Evolutionary conservation across 306 rosid species (phyloP).

Genomic region (Canavalia gladiata): DNA sequence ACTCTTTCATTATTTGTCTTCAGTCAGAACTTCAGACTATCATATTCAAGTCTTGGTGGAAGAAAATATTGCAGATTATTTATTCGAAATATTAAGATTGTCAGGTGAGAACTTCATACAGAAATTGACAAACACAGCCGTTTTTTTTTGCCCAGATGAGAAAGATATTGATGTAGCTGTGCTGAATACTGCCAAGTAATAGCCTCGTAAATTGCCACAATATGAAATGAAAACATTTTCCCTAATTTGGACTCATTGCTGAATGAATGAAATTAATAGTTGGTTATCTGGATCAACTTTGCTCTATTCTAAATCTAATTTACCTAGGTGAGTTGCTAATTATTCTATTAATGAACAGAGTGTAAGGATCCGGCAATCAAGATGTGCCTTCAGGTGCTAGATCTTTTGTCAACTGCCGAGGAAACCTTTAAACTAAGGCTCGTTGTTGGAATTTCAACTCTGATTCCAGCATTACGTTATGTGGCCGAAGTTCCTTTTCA

Average conservation of each 20-base stretch:
- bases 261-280: constrained; percentile 27
- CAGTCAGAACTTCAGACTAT: constrained; percentile 63
- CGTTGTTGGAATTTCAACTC: constrained; percentile 83
- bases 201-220: neutral
- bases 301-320: constrained; percentile 27
- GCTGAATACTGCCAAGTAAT: neutral
- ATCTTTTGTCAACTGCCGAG: constrained; percentile 77
- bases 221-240: neutral
- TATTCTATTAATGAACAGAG: constrained; percentile 62
- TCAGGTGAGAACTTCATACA: constrained; percentile 71
- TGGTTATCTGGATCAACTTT: constrained; percentile 35
- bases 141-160: constrained; percentile 16
- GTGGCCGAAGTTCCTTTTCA: constrained; percentile 91
- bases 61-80: constrained; percentile 92
- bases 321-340: constrained; percentile 45
- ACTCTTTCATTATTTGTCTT: constrained; percentile 75
- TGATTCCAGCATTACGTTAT: constrained; percentile 77
- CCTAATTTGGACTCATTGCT: constrained; percentile 31
- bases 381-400: constrained; percentile 82
- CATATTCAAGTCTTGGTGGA: constrained; percentile 79
- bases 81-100: constrained; percentile 88
- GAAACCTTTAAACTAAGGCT: constrained; percentile 82
- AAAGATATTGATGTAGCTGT: constrained; percentile 21
- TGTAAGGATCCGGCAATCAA: constrained; percentile 78
- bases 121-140: constrained; percentile 17